A percentile compares a stretch with the other conserved stretches of the same genome.
Conservation (phyloP, 306 rosid genomes). For the Luffa acutangula region DNA sequence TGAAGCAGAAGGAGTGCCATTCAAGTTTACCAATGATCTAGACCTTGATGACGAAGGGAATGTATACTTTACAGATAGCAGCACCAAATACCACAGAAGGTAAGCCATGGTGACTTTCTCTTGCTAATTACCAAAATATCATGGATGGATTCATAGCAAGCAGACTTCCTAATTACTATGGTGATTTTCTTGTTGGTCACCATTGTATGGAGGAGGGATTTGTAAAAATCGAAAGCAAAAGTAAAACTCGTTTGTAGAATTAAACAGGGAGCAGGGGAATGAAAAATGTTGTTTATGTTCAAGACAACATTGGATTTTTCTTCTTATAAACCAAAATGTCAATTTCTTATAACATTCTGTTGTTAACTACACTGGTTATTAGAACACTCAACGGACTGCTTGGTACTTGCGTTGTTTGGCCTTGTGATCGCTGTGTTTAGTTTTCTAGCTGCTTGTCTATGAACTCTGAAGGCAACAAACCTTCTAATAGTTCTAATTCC, state of each 20-base stretch:
- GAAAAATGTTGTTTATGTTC: not conserved
- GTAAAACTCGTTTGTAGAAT: not conserved
- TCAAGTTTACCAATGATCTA: conserved; percentile 69
- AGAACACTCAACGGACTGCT: not conserved
- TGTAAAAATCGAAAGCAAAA: not conserved
- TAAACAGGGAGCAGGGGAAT: not conserved
- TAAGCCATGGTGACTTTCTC: too few species aligned
- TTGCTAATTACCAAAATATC: too few species aligned
- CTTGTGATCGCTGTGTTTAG: not conserved
- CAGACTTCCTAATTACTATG: not conserved
- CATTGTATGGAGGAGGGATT: not conserved
- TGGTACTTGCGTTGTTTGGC: not conserved
- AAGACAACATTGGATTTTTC: not conserved
- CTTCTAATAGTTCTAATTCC: not conserved
- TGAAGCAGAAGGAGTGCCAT: conserved; percentile 72
- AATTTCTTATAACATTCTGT: not conserved
- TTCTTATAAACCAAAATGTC: not conserved
- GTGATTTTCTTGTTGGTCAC: not conserved
- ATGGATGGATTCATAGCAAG: too few species aligned
- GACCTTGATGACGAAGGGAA: conserved; percentile 67
- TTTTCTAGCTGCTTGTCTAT: not conserved
- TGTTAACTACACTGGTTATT: not conserved
- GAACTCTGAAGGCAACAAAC: not conserved
- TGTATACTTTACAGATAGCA: too few species aligned
- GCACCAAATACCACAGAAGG: too few species aligned